Evolutionary conservation across 2,329 filamentous ascomycete species (phyloP), one percentile per base, ranked within the genome.

Genomic region (Kalaharituber pfeilii): DNA sequence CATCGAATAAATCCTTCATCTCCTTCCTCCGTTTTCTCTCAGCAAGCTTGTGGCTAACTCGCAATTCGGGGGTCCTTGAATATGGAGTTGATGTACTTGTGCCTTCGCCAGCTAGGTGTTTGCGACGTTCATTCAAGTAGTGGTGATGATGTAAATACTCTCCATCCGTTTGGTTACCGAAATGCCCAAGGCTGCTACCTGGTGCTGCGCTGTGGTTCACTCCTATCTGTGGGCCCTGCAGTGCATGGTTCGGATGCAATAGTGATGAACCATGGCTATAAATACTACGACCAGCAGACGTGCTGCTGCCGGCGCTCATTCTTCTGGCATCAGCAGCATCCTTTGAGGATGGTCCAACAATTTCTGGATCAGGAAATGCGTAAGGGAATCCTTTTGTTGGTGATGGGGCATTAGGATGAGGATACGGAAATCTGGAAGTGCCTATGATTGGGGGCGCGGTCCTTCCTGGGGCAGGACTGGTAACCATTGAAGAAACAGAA

Each of bases 1-100:
- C 81, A 60, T 91, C 85, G 64, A 91, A 91, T 0, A 91, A 70
- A 63, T 85, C 81, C 69, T 91, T 91, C 85, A 91, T 91, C 66
- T 91, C 85, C 7, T 84, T 88, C 57, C 85, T 74, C 36, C 85
- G 77, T 70, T 91, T 91, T 33, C 85, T 75, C 68, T 91, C 85
- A 0, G 85, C 85, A 54, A 91, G 75, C 68, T 91, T 91, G 69
- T 91, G 85, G 65, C 84, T 89, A 50, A 89, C 78, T 22, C 85
- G 78, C 36, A 91, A 72, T 67, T 91, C 85, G 0, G 85, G 85
- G 0, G 85, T 91, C 39, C 85, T 73, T 62, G 84, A 88, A 67
- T 91, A 91, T 1, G 85, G 86, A 20, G 62, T 64, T 26, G 59
- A 55, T 15, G 55, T 53, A 8, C 58, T 56, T 8, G 57, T 54